These are phyloP conservation scores for Gnomoniopsis smithogilvyi DNA, from an alignment of 2,329 filamentous ascomycete genomes.

Conservation along the genomic window DNA sequence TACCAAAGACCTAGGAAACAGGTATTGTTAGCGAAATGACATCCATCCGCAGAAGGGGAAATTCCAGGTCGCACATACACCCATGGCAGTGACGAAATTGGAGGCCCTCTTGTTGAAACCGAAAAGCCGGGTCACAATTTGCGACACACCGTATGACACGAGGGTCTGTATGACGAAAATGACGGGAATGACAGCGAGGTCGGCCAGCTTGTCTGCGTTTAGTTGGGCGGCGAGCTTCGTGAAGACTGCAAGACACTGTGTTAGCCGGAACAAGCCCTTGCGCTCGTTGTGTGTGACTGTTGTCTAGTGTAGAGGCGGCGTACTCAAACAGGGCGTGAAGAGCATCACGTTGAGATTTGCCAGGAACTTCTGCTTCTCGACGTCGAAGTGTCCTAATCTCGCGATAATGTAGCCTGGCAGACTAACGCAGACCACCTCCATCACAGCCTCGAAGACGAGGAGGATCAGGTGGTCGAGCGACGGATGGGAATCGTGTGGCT, in stretches of 20 bases:
- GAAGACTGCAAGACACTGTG: conserved; percentile 62
- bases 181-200: conserved; percentile 89
- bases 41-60: background rate
- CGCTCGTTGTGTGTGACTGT: background rate
- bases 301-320: conserved; percentile 28
- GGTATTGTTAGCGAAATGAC: conserved; percentile 10
- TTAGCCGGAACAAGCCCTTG: conserved; percentile 19
- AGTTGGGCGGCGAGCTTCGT: conserved; percentile 95
- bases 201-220: conserved; percentile 82
- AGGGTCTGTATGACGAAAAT: conserved; percentile 88
- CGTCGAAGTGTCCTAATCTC: conserved; percentile 86
- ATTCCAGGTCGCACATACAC: conserved; percentile 34
- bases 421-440: conserved; percentile 94
- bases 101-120: conserved; percentile 79
- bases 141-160: conserved; percentile 78
- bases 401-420: conserved; percentile 93
- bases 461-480: conserved; percentile 68
- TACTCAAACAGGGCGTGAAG: conserved; percentile 96
- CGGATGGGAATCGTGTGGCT: conserved; percentile 55
- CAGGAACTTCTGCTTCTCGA: conserved; percentile 92
- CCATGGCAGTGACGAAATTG: conserved; percentile 98
- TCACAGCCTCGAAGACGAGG: conserved; percentile 89
- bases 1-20: conserved; percentile 72
- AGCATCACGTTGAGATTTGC: conserved; percentile 95
- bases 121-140: conserved; percentile 69